These are phyloP conservation scores for Russula abietina DNA, from an alignment of 768 basidiomycete genomes.

Conservation along the genomic window DNA sequence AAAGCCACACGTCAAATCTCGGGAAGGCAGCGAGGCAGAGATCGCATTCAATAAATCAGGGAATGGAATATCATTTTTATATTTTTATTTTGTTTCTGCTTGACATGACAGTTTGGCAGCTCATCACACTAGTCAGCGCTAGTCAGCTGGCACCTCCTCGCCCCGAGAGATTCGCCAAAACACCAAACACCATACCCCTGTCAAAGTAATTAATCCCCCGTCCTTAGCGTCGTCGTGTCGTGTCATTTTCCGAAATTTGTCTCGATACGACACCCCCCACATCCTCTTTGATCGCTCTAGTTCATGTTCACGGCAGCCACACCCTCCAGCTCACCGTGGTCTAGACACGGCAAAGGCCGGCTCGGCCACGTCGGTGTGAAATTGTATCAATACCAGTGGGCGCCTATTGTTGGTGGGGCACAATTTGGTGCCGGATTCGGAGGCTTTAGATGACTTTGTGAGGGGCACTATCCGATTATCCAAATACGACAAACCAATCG, in stretches of 20 bases:
- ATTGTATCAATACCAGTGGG: conserved; percentile 1
- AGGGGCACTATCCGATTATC: conserved; percentile 23
- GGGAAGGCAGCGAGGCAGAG: neutral
- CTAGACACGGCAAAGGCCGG: conserved; percentile 15
- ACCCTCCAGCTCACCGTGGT: neutral
- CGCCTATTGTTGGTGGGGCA: neutral
- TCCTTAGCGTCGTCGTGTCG: conserved; percentile 6
- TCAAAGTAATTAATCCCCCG: neutral
- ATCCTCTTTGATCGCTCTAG: neutral
- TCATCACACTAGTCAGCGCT: too few relatives aligned
- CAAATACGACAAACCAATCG: too few relatives aligned
- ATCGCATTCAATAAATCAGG: conserved; percentile 2
- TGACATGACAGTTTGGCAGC: conserved; percentile 10
- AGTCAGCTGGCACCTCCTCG: conserved; percentile 10
- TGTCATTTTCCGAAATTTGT: conserved; percentile 7
- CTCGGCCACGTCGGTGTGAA: neutral
- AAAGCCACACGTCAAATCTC: neutral
- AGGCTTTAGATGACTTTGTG: too few relatives aligned
- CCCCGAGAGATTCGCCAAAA: conserved; percentile 11
- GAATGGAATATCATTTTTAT: neutral
- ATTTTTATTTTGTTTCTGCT: neutral
- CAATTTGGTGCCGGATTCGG: too few relatives aligned
- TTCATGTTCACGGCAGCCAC: too few relatives aligned
- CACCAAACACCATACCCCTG: too few relatives aligned
- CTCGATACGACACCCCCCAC: neutral